Evolutionary conservation across 768 basidiomycete genomes (phyloP), one percentile per base, ranked within the genome.

Genomic region (Tylopilus vinaceipallidus): DNA sequence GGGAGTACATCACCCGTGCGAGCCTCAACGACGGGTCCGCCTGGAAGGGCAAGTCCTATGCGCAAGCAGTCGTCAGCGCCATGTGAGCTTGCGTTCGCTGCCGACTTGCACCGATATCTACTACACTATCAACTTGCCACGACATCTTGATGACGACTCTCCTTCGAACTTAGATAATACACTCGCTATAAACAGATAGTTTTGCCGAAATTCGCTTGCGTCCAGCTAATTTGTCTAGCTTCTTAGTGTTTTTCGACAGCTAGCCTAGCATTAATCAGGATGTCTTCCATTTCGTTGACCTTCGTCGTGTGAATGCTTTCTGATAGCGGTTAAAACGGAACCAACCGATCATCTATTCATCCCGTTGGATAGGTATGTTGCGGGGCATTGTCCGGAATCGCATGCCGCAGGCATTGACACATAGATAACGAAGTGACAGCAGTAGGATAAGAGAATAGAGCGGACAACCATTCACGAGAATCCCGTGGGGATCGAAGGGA

Each of bases 401-500:
- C 17, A 34, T 36, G 32, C 45, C 14, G 20, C 9, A 26, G 19
- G 43, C 7, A 29, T 34, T 2, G 12, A 42, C 44, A 23, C 8
- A 22, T 29, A 29, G 27, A 30, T 50, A 38, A 26, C 27, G 14
- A 32, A 37, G 17, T n/a, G 29, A 26, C 27, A 10, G 34, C 1
- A 30, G 33, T n/a, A 47, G 23, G 29, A 42, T 44, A 35, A 34
- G n/a, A 27, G 27, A 17, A 39, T 39, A 47, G 19, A 12, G 20
- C 26, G 46, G 42, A 49, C 47, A 17, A 42, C 35, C 19, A n/a
- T 34, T 71, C 60, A 78, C 17, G 76, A 72, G 60, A 81, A 78
- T 38, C 70, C 71, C 6, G 81, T 78, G 17, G 55, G 65, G 47
- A 78, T 73, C 14, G 69, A 65, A 0, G 85, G 79, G 20, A 67